Percentiles rank a stretch among this genome's conserved stretches.
These are phyloP conservation scores for Persicaria maculosa DNA, from an alignment of 148 eudicot genomes.

Conservation along the genomic window DNA sequence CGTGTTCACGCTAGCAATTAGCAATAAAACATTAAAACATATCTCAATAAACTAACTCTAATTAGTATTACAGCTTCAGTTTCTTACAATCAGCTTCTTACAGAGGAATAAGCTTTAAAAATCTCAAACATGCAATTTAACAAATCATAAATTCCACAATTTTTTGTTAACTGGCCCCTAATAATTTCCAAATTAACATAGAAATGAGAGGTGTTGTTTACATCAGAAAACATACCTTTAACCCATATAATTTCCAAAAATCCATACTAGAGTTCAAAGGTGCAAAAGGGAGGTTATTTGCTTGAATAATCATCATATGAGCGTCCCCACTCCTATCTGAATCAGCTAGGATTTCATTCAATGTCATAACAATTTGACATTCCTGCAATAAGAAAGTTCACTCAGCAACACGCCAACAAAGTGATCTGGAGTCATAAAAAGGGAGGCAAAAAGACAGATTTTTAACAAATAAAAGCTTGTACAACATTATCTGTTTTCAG, in stretches of 20 bases:
- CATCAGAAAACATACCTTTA: constrained; percentile 39
- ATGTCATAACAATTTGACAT: constrained; percentile 65
- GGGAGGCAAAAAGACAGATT: not conserved
- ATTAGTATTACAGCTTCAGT: not conserved
- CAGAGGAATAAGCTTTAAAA: not conserved
- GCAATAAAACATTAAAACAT: not conserved
- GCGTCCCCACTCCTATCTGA: constrained; percentile 64
- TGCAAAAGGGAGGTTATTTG: constrained; percentile 58
- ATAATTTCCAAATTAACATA: not conserved
- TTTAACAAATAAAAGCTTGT: not conserved
- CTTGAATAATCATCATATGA: constrained; percentile 63
- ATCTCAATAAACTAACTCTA: not conserved
- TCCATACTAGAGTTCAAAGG: constrained; percentile 28
- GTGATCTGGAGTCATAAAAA: not conserved
- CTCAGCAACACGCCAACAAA: not conserved
- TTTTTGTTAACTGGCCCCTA: not conserved
- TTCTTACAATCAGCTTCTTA: not conserved
- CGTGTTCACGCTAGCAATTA: not conserved
- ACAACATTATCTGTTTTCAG: not conserved
- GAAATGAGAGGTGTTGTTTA: not conserved
- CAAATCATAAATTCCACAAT: not conserved
- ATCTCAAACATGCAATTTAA: not conserved
- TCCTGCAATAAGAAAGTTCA: constrained; percentile 43
- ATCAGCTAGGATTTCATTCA: constrained; percentile 44
- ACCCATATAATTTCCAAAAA: constrained; percentile 55